These are phyloP conservation scores for Aristolochia contorta DNA, from an alignment of 164 flowering plant genomes.

Conservation along the genomic window DNA sequence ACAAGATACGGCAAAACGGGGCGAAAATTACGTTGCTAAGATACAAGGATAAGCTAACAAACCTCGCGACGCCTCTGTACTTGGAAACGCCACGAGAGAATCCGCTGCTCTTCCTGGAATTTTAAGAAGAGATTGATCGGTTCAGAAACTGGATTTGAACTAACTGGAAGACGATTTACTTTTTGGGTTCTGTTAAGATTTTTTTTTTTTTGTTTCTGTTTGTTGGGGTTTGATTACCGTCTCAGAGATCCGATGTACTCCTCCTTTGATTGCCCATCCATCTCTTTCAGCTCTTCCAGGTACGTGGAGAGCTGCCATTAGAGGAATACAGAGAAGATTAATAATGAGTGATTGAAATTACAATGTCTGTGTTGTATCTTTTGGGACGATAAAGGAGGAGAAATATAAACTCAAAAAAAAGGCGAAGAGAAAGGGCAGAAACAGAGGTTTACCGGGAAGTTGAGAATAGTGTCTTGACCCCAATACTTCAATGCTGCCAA, in stretches of 20 bases:
- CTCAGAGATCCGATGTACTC: constrained; percentile 92
- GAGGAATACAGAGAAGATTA: background rate
- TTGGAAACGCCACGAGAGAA: constrained; percentile 92
- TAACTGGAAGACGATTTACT: background rate
- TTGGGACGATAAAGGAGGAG: background rate
- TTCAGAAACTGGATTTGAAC: background rate
- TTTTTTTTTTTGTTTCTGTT: too few relatives aligned
- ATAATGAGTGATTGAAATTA: background rate
- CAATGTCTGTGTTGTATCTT: too few relatives aligned
- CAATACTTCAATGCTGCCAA: constrained; percentile 93
- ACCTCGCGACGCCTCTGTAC: constrained; percentile 95
- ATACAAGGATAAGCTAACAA: background rate
- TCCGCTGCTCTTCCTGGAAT: constrained; percentile 77
- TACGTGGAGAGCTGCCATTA: constrained; percentile 43
- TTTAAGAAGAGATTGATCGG: background rate
- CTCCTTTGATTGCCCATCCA: constrained; percentile 79
- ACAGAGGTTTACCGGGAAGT: constrained; percentile 56
- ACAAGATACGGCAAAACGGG: background rate
- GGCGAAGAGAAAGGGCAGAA: background rate
- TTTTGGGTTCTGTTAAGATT: too few relatives aligned
- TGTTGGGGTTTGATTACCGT: constrained; percentile 33
- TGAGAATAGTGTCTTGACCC: constrained; percentile 77
- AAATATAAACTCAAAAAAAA: background rate
- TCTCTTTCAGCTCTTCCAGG: constrained; percentile 54
- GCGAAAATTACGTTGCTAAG: background rate